Percentiles rank a stretch among this genome's conserved stretches.
phyloP scores from a whole-genome alignment of 1,284 basidiomycete genomes.

The Chalciporus sp. region DNA sequence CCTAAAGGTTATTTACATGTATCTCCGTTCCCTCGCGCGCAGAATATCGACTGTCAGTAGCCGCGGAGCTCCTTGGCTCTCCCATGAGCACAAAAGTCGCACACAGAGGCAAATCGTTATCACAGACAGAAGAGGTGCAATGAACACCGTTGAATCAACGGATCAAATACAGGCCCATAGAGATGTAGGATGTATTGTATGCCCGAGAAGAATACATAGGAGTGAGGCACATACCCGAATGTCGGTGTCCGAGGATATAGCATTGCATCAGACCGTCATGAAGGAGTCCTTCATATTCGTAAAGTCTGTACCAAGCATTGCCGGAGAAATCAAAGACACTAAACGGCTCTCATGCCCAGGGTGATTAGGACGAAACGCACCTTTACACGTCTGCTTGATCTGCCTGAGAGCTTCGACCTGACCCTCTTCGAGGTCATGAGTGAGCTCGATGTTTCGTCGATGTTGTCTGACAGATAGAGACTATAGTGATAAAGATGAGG shows the following conservation, averaged over 20 bases:
- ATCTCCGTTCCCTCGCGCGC: not conserved
- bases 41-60: not conserved
- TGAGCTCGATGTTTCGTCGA: constrained; percentile 23
- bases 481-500: constrained; percentile 7
- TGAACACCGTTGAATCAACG: not conserved
- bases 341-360: not conserved
- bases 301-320: constrained; percentile 13
- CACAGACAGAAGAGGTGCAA: not conserved
- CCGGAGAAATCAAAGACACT: not conserved
- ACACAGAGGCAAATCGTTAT: not conserved
- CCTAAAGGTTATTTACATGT: not conserved
- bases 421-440: constrained; percentile 27
- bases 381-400: constrained; percentile 24
- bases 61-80: not conserved
- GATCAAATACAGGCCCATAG: not conserved
- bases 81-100: not conserved
- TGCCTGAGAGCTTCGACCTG: constrained; percentile 27
- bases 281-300: constrained; percentile 22
- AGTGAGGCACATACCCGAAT: not conserved
- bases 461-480: constrained; percentile 31
- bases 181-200: not conserved
- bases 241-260: not conserved
- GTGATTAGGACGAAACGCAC: constrained; percentile 9
- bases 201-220: not conserved
- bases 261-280: constrained; percentile 22